Evolutionary conservation across 2,329 filamentous ascomycete genomes (phyloP).

Genomic region (Tolypocladium tundrense): DNA sequence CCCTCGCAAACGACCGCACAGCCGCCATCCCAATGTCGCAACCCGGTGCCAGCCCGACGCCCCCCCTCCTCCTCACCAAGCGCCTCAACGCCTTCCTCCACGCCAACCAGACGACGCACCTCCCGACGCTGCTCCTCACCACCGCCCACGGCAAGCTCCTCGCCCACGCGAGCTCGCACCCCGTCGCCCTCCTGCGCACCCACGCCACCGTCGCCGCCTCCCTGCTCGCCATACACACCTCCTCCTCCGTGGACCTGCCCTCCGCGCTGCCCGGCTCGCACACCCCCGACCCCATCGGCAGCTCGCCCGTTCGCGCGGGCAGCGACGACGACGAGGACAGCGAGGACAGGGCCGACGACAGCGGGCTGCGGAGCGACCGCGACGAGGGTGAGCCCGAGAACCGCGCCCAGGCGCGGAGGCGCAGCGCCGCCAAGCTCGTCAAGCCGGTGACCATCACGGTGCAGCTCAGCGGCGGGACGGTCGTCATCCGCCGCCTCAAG

Average conservation of each 20-base stretch:
- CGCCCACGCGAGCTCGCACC: constrained; percentile 46
- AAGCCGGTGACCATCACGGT: constrained; percentile 41
- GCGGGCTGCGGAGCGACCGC: constrained; percentile 11
- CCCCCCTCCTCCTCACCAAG: constrained; percentile 54
- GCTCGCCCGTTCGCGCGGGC: constrained; percentile 12
- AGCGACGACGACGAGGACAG: constrained; percentile 13
- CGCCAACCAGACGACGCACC: constrained; percentile 43
- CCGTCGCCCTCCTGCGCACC: constrained; percentile 47
- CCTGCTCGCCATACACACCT: constrained; percentile 48
- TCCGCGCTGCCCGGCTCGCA: constrained; percentile 29
- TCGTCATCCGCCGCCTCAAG: constrained; percentile 46
- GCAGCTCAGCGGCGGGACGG: constrained; percentile 46
- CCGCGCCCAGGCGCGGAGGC: neutral
- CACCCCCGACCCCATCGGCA: constrained; percentile 14
- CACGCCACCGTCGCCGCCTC: constrained; percentile 55
- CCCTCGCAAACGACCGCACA: neutral
- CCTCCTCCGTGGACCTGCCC: constrained; percentile 29
- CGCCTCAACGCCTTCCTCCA: constrained; percentile 52
- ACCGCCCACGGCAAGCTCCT: constrained; percentile 53
- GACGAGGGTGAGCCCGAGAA: constrained; percentile 1
- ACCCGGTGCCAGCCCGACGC: constrained; percentile 26
- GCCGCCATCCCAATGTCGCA: neutral
- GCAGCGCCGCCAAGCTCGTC: constrained; percentile 10
- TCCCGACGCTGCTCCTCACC: constrained; percentile 50
- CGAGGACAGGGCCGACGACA: constrained; percentile 8